These are phyloP conservation scores for Phytophthora sp. DNA, from an alignment of 352 stramenopile species.

Conservation along the genomic window DNA sequence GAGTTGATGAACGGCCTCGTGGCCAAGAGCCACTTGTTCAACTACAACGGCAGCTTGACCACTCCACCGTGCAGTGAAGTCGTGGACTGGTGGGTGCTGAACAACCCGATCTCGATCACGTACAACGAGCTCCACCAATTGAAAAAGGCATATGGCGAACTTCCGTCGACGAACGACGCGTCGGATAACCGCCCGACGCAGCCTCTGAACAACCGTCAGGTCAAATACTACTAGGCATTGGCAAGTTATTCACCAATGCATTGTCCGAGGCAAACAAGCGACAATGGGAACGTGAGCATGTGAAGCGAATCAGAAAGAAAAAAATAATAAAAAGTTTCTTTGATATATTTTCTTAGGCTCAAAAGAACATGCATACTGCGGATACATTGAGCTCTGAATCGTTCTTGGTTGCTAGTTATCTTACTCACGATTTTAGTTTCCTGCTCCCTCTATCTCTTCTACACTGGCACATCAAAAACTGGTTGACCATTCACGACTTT, in stretches of 20 bases:
- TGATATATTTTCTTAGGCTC: neutral
- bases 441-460: conserved; percentile 24
- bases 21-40: conserved; percentile 63
- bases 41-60: conserved; percentile 67
- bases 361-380: neutral
- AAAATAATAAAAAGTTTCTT: neutral
- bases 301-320: neutral
- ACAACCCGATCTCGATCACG: conserved; percentile 61
- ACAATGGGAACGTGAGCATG: neutral
- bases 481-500: conserved; percentile 22
- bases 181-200: conserved; percentile 60
- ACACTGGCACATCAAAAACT: conserved; percentile 37
- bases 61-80: conserved; percentile 64
- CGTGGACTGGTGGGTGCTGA: conserved; percentile 69
- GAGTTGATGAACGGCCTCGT: conserved; percentile 60
- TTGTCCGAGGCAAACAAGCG: too few relatives aligned
- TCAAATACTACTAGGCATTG: conserved; percentile 68
- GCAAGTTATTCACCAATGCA: too few relatives aligned
- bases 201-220: conserved; percentile 51
- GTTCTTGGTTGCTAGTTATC: conserved; percentile 34
- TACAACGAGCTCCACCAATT: conserved; percentile 39
- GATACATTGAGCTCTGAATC: conserved; percentile 11
- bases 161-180: conserved; percentile 41
- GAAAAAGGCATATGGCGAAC: conserved; percentile 41
- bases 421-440: conserved; percentile 35